Base-by-base conservation (phyloP, 108 stramenopile genomes). In the Cyclotella cryptica region DNA sequence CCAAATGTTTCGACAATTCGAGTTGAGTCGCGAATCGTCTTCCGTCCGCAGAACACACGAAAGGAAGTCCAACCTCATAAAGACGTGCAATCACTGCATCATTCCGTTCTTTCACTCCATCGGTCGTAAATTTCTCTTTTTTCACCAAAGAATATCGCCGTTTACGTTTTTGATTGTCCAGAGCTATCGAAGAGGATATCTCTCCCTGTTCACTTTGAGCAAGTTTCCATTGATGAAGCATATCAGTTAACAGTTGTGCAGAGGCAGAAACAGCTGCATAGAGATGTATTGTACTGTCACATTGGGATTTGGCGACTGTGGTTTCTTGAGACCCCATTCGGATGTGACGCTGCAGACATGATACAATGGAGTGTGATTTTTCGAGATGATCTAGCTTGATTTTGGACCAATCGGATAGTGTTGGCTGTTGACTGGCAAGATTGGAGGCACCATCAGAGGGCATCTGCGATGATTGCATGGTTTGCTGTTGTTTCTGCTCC, bases 21-120 rank as follows among this genome's bases (percentile, higher is more conserved):
- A 88, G 22, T 71, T 95, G 90, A 0, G 92, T 86, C 14, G 77
- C 82, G 84, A 95, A 95, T 28, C 94, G 69, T 52, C 88, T 74
- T 22, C 91, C 94, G 75, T 95, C 94, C 13, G 89, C 75, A 41
- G 91, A 92, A 65, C 94, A 91, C 8, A 90, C 73, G 74, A 95
- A 92, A 15, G 94, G 91, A 21, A 95, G 63, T 10, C 94, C 94
- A 30, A 88, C 88, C 67, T 93, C 90, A 70, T 95, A 95, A 12
- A 95, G 57, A 10, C 86, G 35, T 0, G 87, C 88, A 69, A 95
- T 80, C 28, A 93, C 82, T n/a, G 87, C 84, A 73, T 81, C 81
- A 73, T 95, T 92, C 58, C 82, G 78, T 60, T 88, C 75, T 61
- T 89, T 90, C 26, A 95, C 35, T 22, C 94, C 94, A 19, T 93